Conservation (phyloP, 768 basidiomycete genomes). For the Suillus sp. region DNA sequence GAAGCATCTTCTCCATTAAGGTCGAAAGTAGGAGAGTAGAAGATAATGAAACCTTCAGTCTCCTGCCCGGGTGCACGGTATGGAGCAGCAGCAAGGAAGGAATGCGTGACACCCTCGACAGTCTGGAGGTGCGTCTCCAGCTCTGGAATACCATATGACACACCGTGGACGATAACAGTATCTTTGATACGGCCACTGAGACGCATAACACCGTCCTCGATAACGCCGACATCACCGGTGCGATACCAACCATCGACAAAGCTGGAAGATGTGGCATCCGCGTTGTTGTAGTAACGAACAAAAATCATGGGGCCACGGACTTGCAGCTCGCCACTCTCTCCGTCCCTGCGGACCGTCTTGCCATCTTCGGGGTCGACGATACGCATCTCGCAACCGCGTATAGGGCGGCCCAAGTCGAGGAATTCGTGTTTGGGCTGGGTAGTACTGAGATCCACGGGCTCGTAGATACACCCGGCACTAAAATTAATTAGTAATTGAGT, state of each 20-base stretch:
- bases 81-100: conserved; percentile 39
- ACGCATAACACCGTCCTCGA: conserved; percentile 35
- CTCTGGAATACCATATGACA: conserved; percentile 42
- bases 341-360: conserved; percentile 22
- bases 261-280: conserved; percentile 45
- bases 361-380: conserved; percentile 32
- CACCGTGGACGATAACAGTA: conserved; percentile 46
- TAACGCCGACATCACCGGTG: conserved; percentile 54
- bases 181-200: conserved; percentile 46
- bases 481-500: neutral
- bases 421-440: conserved; percentile 31
- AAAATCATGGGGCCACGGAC: conserved; percentile 42
- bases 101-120: conserved; percentile 36
- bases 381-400: conserved; percentile 37
- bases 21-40: conserved; percentile 38
- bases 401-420: conserved; percentile 34
- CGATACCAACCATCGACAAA: conserved; percentile 55
- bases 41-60: conserved; percentile 45
- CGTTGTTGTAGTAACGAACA: conserved; percentile 48
- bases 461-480: conserved; percentile 41
- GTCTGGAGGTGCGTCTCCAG: conserved; percentile 43
- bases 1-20: conserved; percentile 23
- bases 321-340: conserved; percentile 41
- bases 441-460: conserved; percentile 23
- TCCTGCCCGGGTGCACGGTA: conserved; percentile 41